Percentiles rank a stretch among this genome's conserved stretches.
Conservation (phyloP, 495 filamentous ascomycete genomes). For the Xylaria cubensis region DNA sequence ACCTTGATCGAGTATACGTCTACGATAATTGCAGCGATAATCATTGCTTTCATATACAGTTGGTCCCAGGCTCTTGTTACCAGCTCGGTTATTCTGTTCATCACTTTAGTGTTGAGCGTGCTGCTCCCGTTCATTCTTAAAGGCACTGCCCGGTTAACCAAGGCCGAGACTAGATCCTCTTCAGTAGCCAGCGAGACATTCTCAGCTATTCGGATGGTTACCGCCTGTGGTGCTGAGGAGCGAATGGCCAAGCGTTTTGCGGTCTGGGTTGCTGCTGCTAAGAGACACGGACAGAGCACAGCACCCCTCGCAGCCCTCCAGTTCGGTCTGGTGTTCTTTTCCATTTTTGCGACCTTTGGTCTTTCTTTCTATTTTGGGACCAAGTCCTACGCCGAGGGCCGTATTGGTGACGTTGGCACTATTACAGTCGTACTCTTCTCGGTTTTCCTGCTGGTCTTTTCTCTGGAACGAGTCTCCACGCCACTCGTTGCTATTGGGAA, state of each 20-base stretch:
- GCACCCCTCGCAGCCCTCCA: slow-evolving; percentile 54
- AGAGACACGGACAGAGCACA: slow-evolving; percentile 54
- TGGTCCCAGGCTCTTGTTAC: slow-evolving; percentile 66
- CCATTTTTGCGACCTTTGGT: slow-evolving; percentile 50
- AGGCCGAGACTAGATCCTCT: slow-evolving; percentile 58
- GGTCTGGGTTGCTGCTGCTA: slow-evolving; percentile 64
- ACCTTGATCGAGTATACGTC: slow-evolving; percentile 51
- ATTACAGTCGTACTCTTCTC: slow-evolving; percentile 61
- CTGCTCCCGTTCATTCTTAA: slow-evolving; percentile 67
- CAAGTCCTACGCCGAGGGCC: slow-evolving; percentile 47
- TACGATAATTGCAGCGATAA: slow-evolving; percentile 50
- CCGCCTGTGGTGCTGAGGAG: slow-evolving; percentile 68
- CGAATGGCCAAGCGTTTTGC: slow-evolving; percentile 58
- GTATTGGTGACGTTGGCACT: slow-evolving; percentile 52
- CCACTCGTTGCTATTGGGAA: slow-evolving; percentile 59
- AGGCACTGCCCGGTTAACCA: slow-evolving; percentile 48
- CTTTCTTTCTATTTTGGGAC: slow-evolving; percentile 62
- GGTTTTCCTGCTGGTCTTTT: slow-evolving; percentile 60
- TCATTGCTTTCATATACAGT: slow-evolving; percentile 62
- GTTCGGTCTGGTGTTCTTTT: slow-evolving; percentile 48
- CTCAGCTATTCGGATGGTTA: slow-evolving; percentile 63
- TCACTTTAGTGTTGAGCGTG: slow-evolving; percentile 57
- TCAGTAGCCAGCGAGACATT: slow-evolving; percentile 66
- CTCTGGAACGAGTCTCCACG: slow-evolving; percentile 56
- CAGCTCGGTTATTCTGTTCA: slow-evolving; percentile 63